These are phyloP conservation scores for Penicillium turbatum DNA, from an alignment of 495 filamentous ascomycete genomes.

Conservation along the genomic window DNA sequence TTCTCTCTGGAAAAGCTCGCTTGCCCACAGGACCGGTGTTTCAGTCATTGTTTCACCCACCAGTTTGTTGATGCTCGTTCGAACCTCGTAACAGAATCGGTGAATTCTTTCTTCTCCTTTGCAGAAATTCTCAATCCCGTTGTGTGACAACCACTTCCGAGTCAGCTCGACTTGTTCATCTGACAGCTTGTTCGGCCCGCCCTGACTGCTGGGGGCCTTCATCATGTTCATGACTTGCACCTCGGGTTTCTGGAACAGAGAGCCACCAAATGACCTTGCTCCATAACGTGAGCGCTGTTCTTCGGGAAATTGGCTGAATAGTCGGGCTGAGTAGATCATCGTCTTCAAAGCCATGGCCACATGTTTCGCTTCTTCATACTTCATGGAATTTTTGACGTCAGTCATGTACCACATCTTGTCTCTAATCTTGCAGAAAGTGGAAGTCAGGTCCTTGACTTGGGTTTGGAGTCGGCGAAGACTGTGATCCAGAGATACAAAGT, in stretches of 20 bases:
- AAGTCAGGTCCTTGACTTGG: slow-evolving; percentile 32
- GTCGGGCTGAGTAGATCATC: slow-evolving; percentile 62
- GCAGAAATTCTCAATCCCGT: slow-evolving; percentile 88
- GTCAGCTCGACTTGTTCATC: slow-evolving; percentile 92
- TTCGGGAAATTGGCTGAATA: slow-evolving; percentile 36
- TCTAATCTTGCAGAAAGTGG: slow-evolving; percentile 44
- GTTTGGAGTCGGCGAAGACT: slow-evolving; percentile 36
- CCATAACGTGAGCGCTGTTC: slow-evolving; percentile 50
- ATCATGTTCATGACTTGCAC: slow-evolving; percentile 84
- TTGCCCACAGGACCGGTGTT: slow-evolving; percentile 88
- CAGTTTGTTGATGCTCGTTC: slow-evolving; percentile 79
- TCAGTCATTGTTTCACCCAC: slow-evolving; percentile 83
- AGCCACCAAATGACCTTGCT: slow-evolving; percentile 47
- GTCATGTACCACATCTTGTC: slow-evolving; percentile 99
- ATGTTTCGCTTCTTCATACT: slow-evolving; percentile 84
- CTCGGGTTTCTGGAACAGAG: slow-evolving; percentile 77
- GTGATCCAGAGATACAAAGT: slow-evolving; percentile 37
- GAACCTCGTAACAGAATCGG: slow-evolving; percentile 86
- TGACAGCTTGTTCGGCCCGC: slow-evolving; percentile 89
- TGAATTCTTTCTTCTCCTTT: slow-evolving; percentile 94
- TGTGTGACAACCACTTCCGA: slow-evolving; percentile 74
- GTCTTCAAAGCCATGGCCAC: slow-evolving; percentile 83
- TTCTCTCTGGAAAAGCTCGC: slow-evolving; percentile 79
- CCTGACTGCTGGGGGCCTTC: slow-evolving; percentile 76
- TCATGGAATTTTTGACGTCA: slow-evolving; percentile 86